A percentile compares a stretch with the other conserved stretches of the same genome.
Evolutionary conservation across 768 basidiomycete genomes (phyloP).

Genomic region (Krasilnikovozyma curviuscula): DNA sequence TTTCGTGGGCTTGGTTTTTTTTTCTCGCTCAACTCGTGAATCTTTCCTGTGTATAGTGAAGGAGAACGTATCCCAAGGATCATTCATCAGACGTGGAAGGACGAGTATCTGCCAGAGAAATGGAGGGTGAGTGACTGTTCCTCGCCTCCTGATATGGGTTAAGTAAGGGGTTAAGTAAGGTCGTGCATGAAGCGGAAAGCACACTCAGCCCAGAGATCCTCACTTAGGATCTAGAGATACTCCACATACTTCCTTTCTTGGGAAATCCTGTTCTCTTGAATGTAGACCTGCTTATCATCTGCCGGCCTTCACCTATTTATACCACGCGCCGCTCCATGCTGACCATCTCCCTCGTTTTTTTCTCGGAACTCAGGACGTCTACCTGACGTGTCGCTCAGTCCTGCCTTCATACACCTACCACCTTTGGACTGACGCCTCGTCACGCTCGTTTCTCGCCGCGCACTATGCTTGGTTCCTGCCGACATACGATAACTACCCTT

Average conservation of each 20-base stretch:
- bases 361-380: neutral
- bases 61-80: slow-evolving; percentile 72
- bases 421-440: slow-evolving; percentile 86
- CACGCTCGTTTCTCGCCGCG: slow-evolving; percentile 71
- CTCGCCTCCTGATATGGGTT: no score
- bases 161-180: no score
- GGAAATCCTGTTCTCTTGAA: neutral
- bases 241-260: neutral
- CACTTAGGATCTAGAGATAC: no score
- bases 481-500: slow-evolving; percentile 79
- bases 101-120: slow-evolving; percentile 55
- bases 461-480: slow-evolving; percentile 83
- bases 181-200: no score
- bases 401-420: slow-evolving; percentile 44
- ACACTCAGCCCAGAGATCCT: no score
- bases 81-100: slow-evolving; percentile 97
- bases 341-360: neutral
- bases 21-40: neutral
- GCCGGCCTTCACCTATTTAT: neutral
- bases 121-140: slow-evolving; percentile 34
- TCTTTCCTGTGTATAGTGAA: slow-evolving; percentile 29
- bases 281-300: neutral
- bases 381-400: slow-evolving; percentile 11
- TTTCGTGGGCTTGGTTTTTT: no score
- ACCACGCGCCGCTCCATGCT: neutral